phyloP scores from a whole-genome alignment of 306 rosid species.

The Medicago lupulina region DNA sequence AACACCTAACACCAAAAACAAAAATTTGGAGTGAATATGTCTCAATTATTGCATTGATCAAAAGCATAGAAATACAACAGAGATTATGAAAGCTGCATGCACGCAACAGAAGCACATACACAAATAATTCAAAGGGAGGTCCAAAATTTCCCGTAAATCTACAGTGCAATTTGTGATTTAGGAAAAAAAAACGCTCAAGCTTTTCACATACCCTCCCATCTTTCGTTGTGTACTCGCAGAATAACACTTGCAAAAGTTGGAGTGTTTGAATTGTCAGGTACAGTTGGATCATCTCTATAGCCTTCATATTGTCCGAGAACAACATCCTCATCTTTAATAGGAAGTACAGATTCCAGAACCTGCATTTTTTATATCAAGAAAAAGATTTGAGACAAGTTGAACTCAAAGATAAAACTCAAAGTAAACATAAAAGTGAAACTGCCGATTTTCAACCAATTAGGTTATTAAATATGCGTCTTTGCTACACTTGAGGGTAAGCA shows the following conservation, averaged over 20 bases:
- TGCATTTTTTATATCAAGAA: slow-evolving; percentile 49
- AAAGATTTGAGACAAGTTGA: slow-evolving; percentile 19
- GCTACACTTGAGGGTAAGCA: slow-evolving; percentile 5
- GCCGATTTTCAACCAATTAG: background rate
- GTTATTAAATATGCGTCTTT: background rate
- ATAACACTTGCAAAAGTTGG: slow-evolving; percentile 91
- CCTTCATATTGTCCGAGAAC: slow-evolving; percentile 97
- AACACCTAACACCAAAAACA: slow-evolving; percentile 67
- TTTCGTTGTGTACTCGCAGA: slow-evolving; percentile 88
- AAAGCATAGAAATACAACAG: slow-evolving; percentile 25
- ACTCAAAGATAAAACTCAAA: background rate
- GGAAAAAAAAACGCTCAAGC: slow-evolving; percentile 23
- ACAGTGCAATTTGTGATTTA: slow-evolving; percentile 26
- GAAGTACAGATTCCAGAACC: slow-evolving; percentile 94
- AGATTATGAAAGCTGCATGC: background rate
- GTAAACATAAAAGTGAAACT: too few relatives aligned
- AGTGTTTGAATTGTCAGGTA: slow-evolving; percentile 90
- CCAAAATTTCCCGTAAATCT: background rate
- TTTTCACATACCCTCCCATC: slow-evolving; percentile 89
- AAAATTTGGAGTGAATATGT: slow-evolving; percentile 15
- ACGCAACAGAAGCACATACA: background rate
- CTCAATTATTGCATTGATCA: slow-evolving; percentile 23
- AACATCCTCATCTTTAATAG: slow-evolving; percentile 82
- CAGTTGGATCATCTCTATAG: slow-evolving; percentile 92
- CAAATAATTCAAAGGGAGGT: slow-evolving; percentile 30